Evolutionary conservation across 805 yeast species (phyloP).

Genomic region (Wickerhamomyces ciferrii): DNA sequence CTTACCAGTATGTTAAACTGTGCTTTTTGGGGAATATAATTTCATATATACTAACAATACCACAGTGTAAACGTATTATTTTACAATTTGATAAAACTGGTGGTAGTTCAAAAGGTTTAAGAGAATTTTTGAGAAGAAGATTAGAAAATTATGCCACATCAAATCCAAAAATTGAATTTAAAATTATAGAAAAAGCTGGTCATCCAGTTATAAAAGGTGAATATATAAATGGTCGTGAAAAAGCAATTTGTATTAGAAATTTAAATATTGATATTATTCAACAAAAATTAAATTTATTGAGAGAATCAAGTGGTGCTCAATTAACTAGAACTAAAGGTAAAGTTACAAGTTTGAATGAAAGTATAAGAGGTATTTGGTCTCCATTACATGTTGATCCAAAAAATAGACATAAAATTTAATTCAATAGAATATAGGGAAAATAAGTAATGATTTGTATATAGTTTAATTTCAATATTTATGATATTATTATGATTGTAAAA

Average conservation of each 20-base stretch:
- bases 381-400: conserved; percentile 74
- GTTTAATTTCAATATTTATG: not conserved
- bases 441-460: not conserved
- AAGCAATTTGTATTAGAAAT: conserved; percentile 75
- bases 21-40: not conserved
- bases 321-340: conserved; percentile 62
- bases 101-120: conserved; percentile 83
- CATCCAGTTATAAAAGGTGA: conserved; percentile 73
- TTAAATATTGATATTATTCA: conserved; percentile 55
- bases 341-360: conserved; percentile 73
- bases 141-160: conserved; percentile 49
- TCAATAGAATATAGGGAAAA: not conserved
- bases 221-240: conserved; percentile 41
- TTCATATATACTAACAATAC: not conserved
- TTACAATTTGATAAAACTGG: conserved; percentile 93
- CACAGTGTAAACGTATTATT: conserved; percentile 67
- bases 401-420: conserved; percentile 40
- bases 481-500: too few species aligned
- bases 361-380: conserved; percentile 97
- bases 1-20: conserved; percentile 34
- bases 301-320: conserved; percentile 64
- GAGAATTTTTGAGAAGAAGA: conserved; percentile 56
- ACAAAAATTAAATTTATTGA: conserved; percentile 56
- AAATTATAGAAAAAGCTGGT: conserved; percentile 65
- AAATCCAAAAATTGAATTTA: conserved; percentile 68